A percentile compares a stretch with the other conserved stretches of the same genome.
These are phyloP conservation scores for Rhododendron williamsianum DNA, from an alignment of 148 eudicot species.

Conservation along the genomic window DNA sequence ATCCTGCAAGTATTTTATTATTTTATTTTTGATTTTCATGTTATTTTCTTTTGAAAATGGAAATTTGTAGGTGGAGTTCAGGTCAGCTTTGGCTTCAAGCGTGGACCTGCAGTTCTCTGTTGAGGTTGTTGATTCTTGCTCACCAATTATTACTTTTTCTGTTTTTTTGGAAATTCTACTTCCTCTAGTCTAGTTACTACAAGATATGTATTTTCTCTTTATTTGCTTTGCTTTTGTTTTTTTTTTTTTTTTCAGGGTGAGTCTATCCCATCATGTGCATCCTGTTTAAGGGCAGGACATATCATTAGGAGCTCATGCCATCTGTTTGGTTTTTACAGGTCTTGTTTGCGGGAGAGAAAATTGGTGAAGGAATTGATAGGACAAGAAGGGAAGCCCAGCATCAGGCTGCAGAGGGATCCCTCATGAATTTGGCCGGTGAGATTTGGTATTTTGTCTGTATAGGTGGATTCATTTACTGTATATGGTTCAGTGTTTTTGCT, in stretches of 20 bases:
- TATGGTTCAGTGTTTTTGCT: no score
- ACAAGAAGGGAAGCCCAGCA: slow-evolving; percentile 58
- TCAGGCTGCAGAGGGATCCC: slow-evolving; percentile 52
- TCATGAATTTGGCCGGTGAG: slow-evolving; percentile 55
- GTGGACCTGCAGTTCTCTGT: slow-evolving; percentile 55
- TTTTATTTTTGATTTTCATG: background rate
- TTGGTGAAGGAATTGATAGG: slow-evolving; percentile 51
- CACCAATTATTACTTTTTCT: background rate
- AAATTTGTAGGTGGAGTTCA: slow-evolving; percentile 69
- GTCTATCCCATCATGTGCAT: background rate
- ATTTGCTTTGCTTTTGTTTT: background rate
- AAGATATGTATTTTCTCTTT: background rate
- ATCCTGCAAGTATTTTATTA: background rate
- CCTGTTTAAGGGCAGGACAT: background rate
- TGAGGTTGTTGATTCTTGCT: background rate
- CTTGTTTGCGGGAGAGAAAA: slow-evolving; percentile 56
- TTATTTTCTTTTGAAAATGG: background rate
- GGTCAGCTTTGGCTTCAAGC: slow-evolving; percentile 40
- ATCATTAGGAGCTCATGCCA: background rate
- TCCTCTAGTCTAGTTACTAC: background rate
- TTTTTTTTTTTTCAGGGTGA: background rate
- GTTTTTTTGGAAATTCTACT: background rate
- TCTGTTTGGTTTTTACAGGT: slow-evolving; percentile 36
- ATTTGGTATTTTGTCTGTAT: background rate
- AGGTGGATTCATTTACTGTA: no score